These are phyloP conservation scores for Thielaviopsis punctulata DNA, from an alignment of 2,329 filamentous ascomycete species.

Conservation along the genomic window DNA sequence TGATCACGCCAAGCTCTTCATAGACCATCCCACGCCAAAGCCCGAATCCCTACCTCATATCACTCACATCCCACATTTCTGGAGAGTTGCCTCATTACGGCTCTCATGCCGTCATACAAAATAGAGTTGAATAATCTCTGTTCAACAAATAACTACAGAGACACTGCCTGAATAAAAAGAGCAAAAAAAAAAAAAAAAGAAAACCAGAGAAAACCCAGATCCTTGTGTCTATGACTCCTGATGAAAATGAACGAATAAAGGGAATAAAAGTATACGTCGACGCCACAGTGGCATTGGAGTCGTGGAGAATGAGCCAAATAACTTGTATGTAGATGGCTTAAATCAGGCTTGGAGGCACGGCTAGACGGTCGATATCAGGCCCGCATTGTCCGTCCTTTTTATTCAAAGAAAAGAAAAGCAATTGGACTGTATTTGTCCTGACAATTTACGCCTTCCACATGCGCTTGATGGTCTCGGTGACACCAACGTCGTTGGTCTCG, in stretches of 20 bases:
- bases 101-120: too few relatives aligned
- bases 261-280: not conserved
- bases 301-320: not conserved
- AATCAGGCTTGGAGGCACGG: not conserved
- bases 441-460: conserved; percentile 61
- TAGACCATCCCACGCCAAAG: too few relatives aligned
- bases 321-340: not conserved
- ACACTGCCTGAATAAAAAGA: not conserved
- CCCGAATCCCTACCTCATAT: too few relatives aligned
- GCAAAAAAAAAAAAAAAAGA: conserved; percentile 1
- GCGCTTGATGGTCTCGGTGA: conserved; percentile 76
- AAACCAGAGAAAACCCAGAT: conserved; percentile 8
- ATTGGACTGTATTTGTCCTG: not conserved
- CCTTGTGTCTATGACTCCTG: conserved; percentile 6
- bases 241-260: not conserved
- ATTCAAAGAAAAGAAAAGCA: not conserved
- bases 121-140: conserved; percentile 2
- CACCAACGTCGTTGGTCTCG: conserved; percentile 92
- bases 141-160: conserved; percentile 1
- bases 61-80: not conserved
- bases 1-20: too few relatives aligned
- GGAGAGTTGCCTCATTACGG: not conserved
- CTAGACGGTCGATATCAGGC: not conserved
- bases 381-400: not conserved
- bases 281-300: not conserved